Evolutionary conservation across 352 stramenopile genomes (phyloP).

Genomic region (Pythium plurisporium): DNA sequence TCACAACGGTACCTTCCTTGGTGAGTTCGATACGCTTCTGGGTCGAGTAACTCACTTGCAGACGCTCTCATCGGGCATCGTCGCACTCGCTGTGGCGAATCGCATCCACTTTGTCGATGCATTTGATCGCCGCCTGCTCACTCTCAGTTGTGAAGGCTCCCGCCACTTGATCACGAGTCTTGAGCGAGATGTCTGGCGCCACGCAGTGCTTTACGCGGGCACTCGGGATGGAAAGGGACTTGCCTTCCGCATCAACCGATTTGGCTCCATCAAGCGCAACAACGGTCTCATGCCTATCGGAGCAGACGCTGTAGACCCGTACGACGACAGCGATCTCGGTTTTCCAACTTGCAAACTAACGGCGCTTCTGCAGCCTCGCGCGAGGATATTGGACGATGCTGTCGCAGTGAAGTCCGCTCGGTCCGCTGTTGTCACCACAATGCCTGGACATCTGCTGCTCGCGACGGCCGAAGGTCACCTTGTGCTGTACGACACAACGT

Average conservation of each 20-base stretch:
- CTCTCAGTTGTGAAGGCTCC: slow-evolving; percentile 24
- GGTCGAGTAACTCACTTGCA: slow-evolving; percentile 20
- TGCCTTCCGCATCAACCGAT: slow-evolving; percentile 27
- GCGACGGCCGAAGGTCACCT: slow-evolving; percentile 11
- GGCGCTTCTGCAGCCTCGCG: slow-evolving; percentile 8
- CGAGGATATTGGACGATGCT: not conserved
- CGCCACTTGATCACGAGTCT: slow-evolving; percentile 30
- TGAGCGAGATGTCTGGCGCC: slow-evolving; percentile 28
- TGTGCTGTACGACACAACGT: slow-evolving; percentile 26
- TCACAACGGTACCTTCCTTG: slow-evolving; percentile 11
- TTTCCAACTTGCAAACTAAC: slow-evolving; percentile 15
- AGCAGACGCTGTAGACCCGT: slow-evolving; percentile 1
- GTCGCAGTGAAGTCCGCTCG: not conserved
- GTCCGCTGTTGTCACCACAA: slow-evolving; percentile 11
- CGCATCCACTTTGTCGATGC: slow-evolving; percentile 30
- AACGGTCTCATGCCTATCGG: slow-evolving; percentile 12
- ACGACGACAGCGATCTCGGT: slow-evolving; percentile 2
- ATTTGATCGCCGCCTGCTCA: slow-evolving; percentile 14
- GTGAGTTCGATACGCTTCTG: not conserved
- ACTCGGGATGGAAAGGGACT: slow-evolving; percentile 26
- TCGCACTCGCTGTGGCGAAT: slow-evolving; percentile 22
- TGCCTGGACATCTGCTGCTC: slow-evolving; percentile 29
- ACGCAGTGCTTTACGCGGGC: slow-evolving; percentile 25
- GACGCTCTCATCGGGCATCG: slow-evolving; percentile 20
- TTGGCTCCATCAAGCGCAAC: slow-evolving; percentile 17